A percentile compares a stretch with the other conserved stretches of the same genome.
Evolutionary conservation across 345 rosid species (phyloP).

Genomic region (Eucalyptus globulus): DNA sequence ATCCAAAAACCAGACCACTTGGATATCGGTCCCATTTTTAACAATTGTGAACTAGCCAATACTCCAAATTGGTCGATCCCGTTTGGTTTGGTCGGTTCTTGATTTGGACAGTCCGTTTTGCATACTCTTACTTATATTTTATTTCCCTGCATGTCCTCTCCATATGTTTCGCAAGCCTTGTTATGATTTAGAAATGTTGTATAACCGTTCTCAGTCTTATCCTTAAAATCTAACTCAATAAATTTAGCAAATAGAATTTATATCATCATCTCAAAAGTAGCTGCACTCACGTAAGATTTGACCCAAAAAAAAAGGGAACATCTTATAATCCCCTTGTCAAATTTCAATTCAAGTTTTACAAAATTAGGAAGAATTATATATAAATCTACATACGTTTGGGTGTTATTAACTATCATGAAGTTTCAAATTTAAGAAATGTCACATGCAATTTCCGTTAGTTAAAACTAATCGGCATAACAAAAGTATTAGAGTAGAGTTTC

Average conservation of each 20-base stretch:
- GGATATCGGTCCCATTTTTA: no score
- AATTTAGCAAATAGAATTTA: not conserved
- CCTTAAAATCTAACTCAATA: not conserved
- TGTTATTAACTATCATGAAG: not conserved
- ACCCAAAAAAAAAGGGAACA: not conserved
- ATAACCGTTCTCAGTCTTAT: not conserved
- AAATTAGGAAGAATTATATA: not conserved
- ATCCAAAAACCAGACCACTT: fast-evolving
- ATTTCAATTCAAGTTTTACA: not conserved
- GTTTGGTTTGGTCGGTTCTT: fast-evolving
- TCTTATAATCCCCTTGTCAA: not conserved
- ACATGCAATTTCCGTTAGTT: not conserved
- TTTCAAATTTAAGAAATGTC: not conserved
- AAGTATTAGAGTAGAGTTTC: not conserved
- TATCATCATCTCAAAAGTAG: not conserved
- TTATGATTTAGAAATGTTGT: not conserved
- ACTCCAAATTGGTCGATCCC: fast-evolving
- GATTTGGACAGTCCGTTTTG: fast-evolving
- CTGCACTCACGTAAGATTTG: fast-evolving
- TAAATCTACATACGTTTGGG: not conserved
- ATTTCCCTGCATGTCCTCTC: not conserved
- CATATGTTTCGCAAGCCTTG: not conserved
- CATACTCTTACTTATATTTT: not conserved
- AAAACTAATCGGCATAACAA: not conserved
- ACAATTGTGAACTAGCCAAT: no score